Base-by-base conservation (phyloP, 305 asterid species). In the Fraxinus nigra region DNA sequence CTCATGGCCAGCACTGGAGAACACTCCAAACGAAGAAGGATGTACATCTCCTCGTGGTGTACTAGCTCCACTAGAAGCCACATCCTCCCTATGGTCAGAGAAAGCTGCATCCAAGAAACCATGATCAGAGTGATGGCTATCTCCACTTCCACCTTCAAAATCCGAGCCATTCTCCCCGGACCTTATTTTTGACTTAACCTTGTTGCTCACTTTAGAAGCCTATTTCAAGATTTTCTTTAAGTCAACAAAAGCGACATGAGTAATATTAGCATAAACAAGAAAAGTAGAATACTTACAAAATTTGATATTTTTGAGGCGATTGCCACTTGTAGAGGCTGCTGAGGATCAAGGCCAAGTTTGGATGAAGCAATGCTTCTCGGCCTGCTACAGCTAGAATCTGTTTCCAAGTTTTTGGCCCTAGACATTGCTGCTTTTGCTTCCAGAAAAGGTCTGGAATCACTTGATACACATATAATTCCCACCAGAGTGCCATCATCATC, bases 141-240 rank as follows among this genome's bases (percentile, higher is more conserved):
- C 95, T 51, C 91, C 90, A 75, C 91, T 87, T 40, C 92, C 93
- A 78, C 89, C 92, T 86, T 93, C 95, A n/a, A 82, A 87, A 54
- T 83, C 88, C 13, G 84, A 79, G 85, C 77, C 61, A 81, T 87
- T 91, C 79, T 92, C 98, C 26, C 87, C 86, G 0, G 86, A 79
- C 86, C 91, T 87, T 84, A 93, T 89, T 89, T 90, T 93, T 32
- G 94, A 91, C 88, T 86, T 92, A 75, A 93, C 94, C 88, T 92
- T 92, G 88, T 85, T 92, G 91, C 90, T 91, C 61, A 92, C 88
- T 88, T 90, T 91, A 32, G 98, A 86, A 82, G 97, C 98, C 98
- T 93, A 82, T 78, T 61, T 70, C 73, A 37, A 46, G 35, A 73
- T 73, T 72, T 80, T 9, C 78, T 78, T 46, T 38, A 35, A 63